These are phyloP conservation scores for Biancaea sappan DNA, from an alignment of 306 rosid species.

Conservation along the genomic window DNA sequence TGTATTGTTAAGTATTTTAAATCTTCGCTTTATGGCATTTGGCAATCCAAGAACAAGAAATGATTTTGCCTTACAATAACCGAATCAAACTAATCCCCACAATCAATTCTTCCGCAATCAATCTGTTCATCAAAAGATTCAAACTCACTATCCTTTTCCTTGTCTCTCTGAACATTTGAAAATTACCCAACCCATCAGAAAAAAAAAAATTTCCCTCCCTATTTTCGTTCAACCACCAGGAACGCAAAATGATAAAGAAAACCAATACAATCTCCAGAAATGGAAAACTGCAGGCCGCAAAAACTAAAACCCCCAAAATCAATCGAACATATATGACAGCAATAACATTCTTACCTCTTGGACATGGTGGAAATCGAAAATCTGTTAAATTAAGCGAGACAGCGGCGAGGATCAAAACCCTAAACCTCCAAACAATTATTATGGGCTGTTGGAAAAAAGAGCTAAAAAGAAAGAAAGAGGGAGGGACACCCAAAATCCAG, in stretches of 20 bases:
- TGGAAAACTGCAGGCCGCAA: neutral
- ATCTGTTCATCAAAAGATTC: neutral
- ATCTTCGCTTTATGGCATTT: neutral
- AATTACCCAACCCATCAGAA: neutral
- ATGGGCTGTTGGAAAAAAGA: conserved; percentile 7
- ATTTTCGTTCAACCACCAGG: neutral
- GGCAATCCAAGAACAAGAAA: neutral
- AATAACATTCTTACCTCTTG: conserved; percentile 40
- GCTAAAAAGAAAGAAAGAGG: neutral
- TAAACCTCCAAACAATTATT: conserved; percentile 39
- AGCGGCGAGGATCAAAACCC: conserved; percentile 46
- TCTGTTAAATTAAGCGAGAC: conserved; percentile 12
- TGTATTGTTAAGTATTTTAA: neutral
- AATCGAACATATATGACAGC: neutral
- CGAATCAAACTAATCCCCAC: neutral
- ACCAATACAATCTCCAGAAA: conserved; percentile 14
- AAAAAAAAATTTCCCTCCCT: neutral
- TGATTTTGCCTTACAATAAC: neutral
- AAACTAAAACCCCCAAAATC: neutral
- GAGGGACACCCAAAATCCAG: conserved; percentile 21
- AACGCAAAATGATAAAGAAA: neutral
- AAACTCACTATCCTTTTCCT: neutral
- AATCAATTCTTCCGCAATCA: neutral
- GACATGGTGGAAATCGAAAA: conserved; percentile 41
- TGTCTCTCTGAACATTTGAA: conserved; percentile 17